Conservation (phyloP, 371 early-diverging fungal species). For the Mortierella sp. region DNA sequence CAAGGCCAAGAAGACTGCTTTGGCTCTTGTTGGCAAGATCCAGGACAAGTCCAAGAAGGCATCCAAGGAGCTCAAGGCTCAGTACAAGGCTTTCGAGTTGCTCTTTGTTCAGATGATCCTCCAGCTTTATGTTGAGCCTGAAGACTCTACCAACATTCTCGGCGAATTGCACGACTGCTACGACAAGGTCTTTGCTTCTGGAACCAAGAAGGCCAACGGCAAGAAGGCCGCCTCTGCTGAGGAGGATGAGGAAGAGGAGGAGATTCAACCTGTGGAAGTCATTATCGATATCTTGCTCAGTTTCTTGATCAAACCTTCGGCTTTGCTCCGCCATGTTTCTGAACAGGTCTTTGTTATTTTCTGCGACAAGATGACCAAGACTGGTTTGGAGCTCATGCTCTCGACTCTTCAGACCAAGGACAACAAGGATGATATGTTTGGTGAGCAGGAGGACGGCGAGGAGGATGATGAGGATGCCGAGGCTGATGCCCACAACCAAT, state of each 20-base stretch:
- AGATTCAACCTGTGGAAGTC: slow-evolving; percentile 88
- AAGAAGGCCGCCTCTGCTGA: slow-evolving; percentile 59
- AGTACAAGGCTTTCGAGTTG: slow-evolving; percentile 77
- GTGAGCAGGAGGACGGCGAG: slow-evolving; percentile 70
- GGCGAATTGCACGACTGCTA: slow-evolving; percentile 83
- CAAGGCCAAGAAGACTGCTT: slow-evolving; percentile 57
- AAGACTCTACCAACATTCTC: slow-evolving; percentile 71
- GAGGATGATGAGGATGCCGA: slow-evolving; percentile 63
- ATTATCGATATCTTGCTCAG: slow-evolving; percentile 91
- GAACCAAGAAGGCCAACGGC: slow-evolving; percentile 39
- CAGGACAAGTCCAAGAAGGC: slow-evolving; percentile 54
- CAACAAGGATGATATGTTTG: slow-evolving; percentile 65
- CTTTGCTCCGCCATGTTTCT: slow-evolving; percentile 79
- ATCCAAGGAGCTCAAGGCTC: slow-evolving; percentile 58
- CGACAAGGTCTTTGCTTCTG: slow-evolving; percentile 66
- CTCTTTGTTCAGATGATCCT: slow-evolving; percentile 77
- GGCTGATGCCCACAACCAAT: slow-evolving; percentile 60
- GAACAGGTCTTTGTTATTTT: slow-evolving; percentile 90
- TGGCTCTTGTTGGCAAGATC: slow-evolving; percentile 63
- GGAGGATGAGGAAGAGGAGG: slow-evolving; percentile 68
- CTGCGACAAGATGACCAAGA: slow-evolving; percentile 78
- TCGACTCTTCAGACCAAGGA: slow-evolving; percentile 68
- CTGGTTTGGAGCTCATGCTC: slow-evolving; percentile 82
- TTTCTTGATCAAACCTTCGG: slow-evolving; percentile 89
- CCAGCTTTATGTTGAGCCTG: slow-evolving; percentile 75